Conservation (phyloP, 164 flowering plant species). For the Magnolia kwangsiensis region DNA sequence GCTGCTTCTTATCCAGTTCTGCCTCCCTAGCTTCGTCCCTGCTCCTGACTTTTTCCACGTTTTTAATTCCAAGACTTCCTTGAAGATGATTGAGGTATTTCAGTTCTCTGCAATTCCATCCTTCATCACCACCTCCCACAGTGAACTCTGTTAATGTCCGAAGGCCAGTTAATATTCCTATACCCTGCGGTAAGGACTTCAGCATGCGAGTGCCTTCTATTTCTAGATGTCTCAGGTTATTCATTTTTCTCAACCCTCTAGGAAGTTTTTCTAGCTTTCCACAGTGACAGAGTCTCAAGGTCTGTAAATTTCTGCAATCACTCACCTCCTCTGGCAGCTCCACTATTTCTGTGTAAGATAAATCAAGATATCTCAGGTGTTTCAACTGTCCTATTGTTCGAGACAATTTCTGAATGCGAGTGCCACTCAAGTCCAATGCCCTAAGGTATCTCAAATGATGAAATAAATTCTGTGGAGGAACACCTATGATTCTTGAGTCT, state of each 20-base stretch:
- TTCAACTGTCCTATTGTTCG: conserved; percentile 1
- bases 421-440: neutral
- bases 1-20: neutral
- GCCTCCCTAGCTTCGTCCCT: neutral
- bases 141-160: neutral
- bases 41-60: neutral
- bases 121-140: neutral
- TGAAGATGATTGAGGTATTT: neutral
- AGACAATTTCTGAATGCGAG: neutral
- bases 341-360: neutral
- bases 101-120: conserved; percentile 1
- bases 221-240: conserved; percentile 5
- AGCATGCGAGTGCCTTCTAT: neutral
- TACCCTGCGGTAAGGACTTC: neutral
- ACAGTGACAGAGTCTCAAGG: neutral
- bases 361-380: conserved; percentile 9
- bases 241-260: neutral
- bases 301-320: neutral
- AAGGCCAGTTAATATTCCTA: conserved; percentile 1
- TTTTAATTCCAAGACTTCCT: neutral
- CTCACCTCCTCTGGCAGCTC: conserved; percentile 17
- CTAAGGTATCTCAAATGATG: conserved; percentile 1
- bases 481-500: accelerated
- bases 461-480: neutral
- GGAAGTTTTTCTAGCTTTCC: neutral